Evolutionary conservation across 441 rosid genomes (phyloP).

Genomic region (Dalechampia spathulata): DNA sequence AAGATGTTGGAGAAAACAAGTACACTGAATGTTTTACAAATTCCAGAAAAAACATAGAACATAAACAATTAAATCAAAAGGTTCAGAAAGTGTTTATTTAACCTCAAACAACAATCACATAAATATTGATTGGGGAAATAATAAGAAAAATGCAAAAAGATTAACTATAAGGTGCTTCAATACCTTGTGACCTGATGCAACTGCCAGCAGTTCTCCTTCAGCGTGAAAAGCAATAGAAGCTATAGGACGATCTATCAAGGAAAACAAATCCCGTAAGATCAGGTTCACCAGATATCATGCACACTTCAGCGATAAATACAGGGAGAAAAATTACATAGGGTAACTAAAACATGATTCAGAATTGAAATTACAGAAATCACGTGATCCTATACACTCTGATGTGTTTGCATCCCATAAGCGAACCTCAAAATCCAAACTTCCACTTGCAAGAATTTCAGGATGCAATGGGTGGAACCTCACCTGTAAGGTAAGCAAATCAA

Average conservation of each 20-base stretch:
- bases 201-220: conserved; percentile 82
- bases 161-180: conserved; percentile 14
- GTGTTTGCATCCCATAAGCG: conserved; percentile 82
- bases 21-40: no score
- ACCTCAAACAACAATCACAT: no score
- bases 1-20: no score
- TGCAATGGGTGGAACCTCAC: conserved; percentile 85
- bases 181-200: conserved; percentile 97
- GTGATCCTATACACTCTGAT: conserved; percentile 68
- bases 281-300: conserved; percentile 10
- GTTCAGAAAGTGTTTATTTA: no score
- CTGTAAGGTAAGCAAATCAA: conserved; percentile 36
- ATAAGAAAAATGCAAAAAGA: conserved; percentile 7
- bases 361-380: conserved; percentile 63
- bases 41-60: no score
- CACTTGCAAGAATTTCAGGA: conserved; percentile 87
- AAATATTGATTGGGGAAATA: neutral
- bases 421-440: conserved; percentile 92
- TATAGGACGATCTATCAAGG: conserved; percentile 68
- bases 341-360: conserved; percentile 14
- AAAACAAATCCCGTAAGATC: conserved; percentile 12
- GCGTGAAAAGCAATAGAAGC: conserved; percentile 97
- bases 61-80: no score
- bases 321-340: neutral
- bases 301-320: neutral